These are phyloP conservation scores for Tuber aestivum DNA, from an alignment of 495 filamentous ascomycete genomes.

Conservation along the genomic window DNA sequence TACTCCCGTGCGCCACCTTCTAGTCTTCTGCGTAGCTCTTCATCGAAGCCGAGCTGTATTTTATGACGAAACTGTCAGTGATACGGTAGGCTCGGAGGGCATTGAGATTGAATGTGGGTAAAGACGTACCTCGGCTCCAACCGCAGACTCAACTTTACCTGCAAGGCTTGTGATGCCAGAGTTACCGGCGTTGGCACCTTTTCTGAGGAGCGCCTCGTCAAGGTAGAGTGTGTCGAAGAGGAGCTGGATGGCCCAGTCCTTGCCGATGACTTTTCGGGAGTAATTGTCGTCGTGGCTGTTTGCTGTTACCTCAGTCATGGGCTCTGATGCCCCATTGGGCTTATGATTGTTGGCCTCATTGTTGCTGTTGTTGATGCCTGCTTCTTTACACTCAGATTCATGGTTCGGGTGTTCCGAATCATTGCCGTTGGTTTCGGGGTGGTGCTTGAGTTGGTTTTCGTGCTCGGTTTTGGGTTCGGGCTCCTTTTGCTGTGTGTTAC, in stretches of 20 bases:
- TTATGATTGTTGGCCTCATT: not conserved
- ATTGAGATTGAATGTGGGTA: not conserved
- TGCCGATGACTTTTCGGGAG: slow-evolving; percentile 41
- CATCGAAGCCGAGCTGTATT: slow-evolving; percentile 35
- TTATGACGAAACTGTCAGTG: not conserved
- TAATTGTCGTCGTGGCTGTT: slow-evolving; percentile 26
- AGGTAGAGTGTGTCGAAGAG: slow-evolving; percentile 74
- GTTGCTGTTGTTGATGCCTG: not conserved
- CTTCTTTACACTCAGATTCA: not conserved
- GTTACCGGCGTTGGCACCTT: slow-evolving; percentile 24
- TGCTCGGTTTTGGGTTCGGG: not conserved
- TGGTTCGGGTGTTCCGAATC: not conserved
- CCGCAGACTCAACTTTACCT: slow-evolving; percentile 30
- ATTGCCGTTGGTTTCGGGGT: not conserved
- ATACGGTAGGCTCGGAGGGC: not conserved
- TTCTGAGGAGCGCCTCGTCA: slow-evolving; percentile 46
- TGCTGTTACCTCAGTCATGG: not conserved
- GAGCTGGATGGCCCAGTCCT: slow-evolving; percentile 62
- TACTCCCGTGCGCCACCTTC: slow-evolving; percentile 57
- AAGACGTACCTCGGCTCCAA: slow-evolving; percentile 27
- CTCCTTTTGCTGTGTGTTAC: not conserved
- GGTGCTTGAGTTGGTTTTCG: slow-evolving; percentile 2
- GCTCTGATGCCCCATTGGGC: not conserved
- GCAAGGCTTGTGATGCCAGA: slow-evolving; percentile 35
- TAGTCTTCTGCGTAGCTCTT: slow-evolving; percentile 47